A percentile compares a stretch with the other conserved stretches of the same genome.
Evolutionary conservation across 352 stramenopile genomes (phyloP).

Genomic region (Globisporangium mamillatum): DNA sequence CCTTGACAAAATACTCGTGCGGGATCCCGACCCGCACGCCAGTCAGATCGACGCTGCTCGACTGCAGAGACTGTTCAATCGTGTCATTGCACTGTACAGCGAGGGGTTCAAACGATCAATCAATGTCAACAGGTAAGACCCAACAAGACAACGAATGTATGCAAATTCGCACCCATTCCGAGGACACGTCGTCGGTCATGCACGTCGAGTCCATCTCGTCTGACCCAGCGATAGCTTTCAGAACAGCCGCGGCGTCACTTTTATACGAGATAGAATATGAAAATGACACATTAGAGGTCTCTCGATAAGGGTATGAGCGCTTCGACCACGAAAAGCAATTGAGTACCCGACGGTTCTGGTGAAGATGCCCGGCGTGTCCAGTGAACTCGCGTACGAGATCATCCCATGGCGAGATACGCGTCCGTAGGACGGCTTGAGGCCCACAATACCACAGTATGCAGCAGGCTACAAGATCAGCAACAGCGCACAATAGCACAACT

Average conservation of each 20-base stretch:
- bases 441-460: constrained; percentile 94
- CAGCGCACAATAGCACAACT: background rate
- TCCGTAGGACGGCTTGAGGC: constrained; percentile 97
- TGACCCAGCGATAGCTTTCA: constrained; percentile 77
- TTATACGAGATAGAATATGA: background rate
- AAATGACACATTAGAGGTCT: background rate
- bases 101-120: background rate
- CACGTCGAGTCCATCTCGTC: constrained; percentile 86
- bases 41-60: constrained; percentile 41
- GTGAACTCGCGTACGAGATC: constrained; percentile 95
- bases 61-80: constrained; percentile 24
- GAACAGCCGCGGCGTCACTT: constrained; percentile 75
- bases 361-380: constrained; percentile 96
- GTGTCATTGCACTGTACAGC: constrained; percentile 34
- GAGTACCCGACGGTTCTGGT: constrained; percentile 63
- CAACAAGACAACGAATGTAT: background rate
- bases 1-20: constrained; percentile 92
- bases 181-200: constrained; percentile 38
- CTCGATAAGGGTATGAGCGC: too few relatives aligned
- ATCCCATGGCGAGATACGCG: constrained; percentile 95
- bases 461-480: constrained; percentile 61
- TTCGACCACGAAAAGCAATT: too few relatives aligned
- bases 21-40: constrained; percentile 91
- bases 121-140: background rate
- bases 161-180: constrained; percentile 52